These are phyloP conservation scores for Rhododendron ovatum DNA, from an alignment of 148 eudicot species.

Conservation along the genomic window DNA sequence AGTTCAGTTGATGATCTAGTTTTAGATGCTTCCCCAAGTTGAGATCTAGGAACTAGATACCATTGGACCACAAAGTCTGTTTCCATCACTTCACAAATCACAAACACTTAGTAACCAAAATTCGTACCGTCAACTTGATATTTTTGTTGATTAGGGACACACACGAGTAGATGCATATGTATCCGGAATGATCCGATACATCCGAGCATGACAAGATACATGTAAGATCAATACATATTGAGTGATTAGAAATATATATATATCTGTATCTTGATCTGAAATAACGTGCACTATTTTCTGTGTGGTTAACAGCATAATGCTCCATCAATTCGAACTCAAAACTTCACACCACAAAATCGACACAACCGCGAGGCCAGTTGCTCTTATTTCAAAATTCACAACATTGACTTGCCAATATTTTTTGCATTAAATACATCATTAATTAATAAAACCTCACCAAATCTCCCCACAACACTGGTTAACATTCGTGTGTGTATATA, in stretches of 20 bases:
- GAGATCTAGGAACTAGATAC: background rate
- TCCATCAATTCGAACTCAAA: background rate
- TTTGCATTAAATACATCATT: too few species aligned
- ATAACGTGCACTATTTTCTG: too few species aligned
- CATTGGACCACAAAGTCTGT: background rate
- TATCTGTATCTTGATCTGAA: too few species aligned
- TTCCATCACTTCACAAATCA: background rate
- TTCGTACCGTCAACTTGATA: background rate
- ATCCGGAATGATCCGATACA: background rate
- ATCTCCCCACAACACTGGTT: too few species aligned
- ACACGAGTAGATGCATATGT: background rate
- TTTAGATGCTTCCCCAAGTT: background rate
- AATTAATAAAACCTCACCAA: too few species aligned
- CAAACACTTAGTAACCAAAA: background rate
- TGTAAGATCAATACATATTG: background rate
- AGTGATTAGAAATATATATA: background rate
- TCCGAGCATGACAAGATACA: background rate
- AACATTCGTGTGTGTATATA: background rate
- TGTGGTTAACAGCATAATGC: background rate
- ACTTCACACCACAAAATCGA: background rate
- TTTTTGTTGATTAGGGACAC: background rate
- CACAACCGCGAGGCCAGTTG: too few species aligned
- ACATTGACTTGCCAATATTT: background rate
- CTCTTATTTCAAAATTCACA: background rate
- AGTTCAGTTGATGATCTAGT: background rate